Percentiles rank a stretch among this genome's conserved stretches.
phyloP scores from a whole-genome alignment of 768 basidiomycete genomes.

The Cyclocybe aegerita region DNA sequence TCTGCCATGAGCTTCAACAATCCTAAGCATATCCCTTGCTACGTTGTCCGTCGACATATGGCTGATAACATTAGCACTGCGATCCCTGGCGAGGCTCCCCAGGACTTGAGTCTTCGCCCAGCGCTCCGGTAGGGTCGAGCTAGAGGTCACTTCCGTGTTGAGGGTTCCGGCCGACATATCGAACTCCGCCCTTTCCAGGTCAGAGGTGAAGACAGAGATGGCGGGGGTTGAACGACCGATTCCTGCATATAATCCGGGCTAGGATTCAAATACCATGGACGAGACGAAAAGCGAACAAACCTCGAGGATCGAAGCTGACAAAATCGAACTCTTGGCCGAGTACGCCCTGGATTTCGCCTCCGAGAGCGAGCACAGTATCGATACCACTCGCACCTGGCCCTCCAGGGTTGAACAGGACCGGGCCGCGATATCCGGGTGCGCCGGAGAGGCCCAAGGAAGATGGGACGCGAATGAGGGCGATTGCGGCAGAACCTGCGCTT shows the following conservation, averaged over 20 bases:
- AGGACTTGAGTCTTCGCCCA: slow-evolving; percentile 32
- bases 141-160: slow-evolving; percentile 8
- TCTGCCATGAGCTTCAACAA: slow-evolving; percentile 30
- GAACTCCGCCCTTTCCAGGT: slow-evolving; percentile 29
- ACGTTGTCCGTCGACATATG: slow-evolving; percentile 37
- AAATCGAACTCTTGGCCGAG: slow-evolving; percentile 47
- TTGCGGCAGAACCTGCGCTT: slow-evolving; percentile 31
- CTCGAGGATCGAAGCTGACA: slow-evolving; percentile 47
- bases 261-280: background rate
- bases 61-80: slow-evolving; percentile 23
- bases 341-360: slow-evolving; percentile 23
- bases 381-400: slow-evolving; percentile 49
- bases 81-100: slow-evolving; percentile 31
- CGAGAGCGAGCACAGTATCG: slow-evolving; percentile 19
- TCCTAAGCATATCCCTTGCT: slow-evolving; percentile 36
- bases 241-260: slow-evolving; percentile 19
- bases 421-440: slow-evolving; percentile 37
- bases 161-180: slow-evolving; percentile 1
- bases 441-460: slow-evolving; percentile 22
- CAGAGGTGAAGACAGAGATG: slow-evolving; percentile 32
- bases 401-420: slow-evolving; percentile 47
- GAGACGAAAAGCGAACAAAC: slow-evolving; percentile 17
- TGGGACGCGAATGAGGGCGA: slow-evolving; percentile 44
- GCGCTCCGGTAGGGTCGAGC: slow-evolving; percentile 24
- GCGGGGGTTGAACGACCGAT: slow-evolving; percentile 32